phyloP scores from a whole-genome alignment of 768 basidiomycete genomes.

The Lactarius quietus region DNA sequence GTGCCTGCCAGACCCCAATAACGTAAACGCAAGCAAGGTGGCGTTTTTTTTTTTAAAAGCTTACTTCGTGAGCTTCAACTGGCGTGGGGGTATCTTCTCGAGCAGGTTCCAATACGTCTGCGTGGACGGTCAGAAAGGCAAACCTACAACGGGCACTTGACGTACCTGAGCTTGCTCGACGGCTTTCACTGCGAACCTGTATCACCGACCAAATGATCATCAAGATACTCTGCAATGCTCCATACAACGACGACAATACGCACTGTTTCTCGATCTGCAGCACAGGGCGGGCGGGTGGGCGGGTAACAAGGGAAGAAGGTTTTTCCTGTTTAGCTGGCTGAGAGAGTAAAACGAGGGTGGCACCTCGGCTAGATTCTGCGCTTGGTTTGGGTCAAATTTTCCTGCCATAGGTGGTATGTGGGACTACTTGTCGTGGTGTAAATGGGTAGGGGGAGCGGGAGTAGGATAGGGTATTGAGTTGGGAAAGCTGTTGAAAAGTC shows the following conservation, averaged over 20 bases:
- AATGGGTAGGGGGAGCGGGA: background rate
- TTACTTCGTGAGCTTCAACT: constrained; percentile 80
- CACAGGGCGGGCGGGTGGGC: background rate
- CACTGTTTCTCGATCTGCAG: constrained; percentile 93
- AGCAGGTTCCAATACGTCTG: constrained; percentile 96
- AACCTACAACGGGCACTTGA: background rate
- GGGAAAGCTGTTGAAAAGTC: background rate
- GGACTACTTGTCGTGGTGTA: background rate
- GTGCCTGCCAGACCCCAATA: constrained; percentile 31
- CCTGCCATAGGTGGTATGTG: constrained; percentile 15
- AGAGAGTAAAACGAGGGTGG: background rate
- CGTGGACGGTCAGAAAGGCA: constrained; percentile 6
- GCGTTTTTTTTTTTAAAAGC: background rate
- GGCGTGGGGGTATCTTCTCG: constrained; percentile 70
- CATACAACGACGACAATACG: constrained; percentile 35
- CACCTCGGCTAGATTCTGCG: constrained; percentile 91
- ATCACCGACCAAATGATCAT: constrained; percentile 21
- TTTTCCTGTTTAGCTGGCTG: constrained; percentile 26
- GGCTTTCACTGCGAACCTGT: constrained; percentile 86
- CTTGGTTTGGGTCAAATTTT: constrained; percentile 82
- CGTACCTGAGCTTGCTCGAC: constrained; percentile 94
- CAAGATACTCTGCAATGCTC: background rate
- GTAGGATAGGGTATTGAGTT: background rate
- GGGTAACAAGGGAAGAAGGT: background rate
- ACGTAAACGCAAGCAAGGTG: constrained; percentile 26